phyloP scores from a whole-genome alignment of 2,329 filamentous ascomycete species.

The Aspergillus sp. region DNA sequence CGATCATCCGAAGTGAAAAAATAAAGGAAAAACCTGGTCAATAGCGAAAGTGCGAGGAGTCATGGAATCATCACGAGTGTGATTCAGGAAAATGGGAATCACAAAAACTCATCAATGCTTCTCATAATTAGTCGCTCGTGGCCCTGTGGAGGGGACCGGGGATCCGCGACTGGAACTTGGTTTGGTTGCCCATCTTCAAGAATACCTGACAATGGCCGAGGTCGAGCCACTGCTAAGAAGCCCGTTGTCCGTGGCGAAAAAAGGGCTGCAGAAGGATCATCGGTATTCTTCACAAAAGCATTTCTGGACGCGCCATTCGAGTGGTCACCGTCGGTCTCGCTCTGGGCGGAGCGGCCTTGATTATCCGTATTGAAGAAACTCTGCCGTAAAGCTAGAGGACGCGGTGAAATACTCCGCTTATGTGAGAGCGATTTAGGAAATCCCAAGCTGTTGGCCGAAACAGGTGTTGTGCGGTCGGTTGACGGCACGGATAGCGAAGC shows the following conservation, averaged over 20 bases:
- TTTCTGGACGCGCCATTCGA: conserved; percentile 33
- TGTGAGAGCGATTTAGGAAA: conserved; percentile 28
- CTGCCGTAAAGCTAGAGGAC: conserved; percentile 41
- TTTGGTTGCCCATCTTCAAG: conserved; percentile 15
- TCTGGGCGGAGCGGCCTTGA: conserved; percentile 17
- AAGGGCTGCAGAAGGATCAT: conserved; percentile 38
- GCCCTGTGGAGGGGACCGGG: conserved; percentile 41
- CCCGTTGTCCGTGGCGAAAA: conserved; percentile 48
- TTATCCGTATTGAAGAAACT: conserved; percentile 16
- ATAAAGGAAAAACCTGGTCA: conserved; percentile 5
- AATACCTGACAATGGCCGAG: conserved; percentile 32
- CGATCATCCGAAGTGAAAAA: conserved; percentile 26
- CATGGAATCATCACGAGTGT: conserved; percentile 32
- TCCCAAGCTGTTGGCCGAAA: conserved; percentile 25
- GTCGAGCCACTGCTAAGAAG: conserved; percentile 42
- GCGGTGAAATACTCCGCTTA: conserved; percentile 35
- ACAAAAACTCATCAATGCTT: conserved; percentile 48
- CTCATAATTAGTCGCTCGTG: conserved; percentile 44
- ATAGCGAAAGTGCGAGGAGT: conserved; percentile 18
- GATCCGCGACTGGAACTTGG: conserved; percentile 30
- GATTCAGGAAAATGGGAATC: conserved; percentile 19
- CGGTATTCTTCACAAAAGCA: conserved; percentile 39
- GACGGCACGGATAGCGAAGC: conserved; percentile 27
- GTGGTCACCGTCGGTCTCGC: conserved; percentile 19
- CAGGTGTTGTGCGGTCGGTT: conserved; percentile 23